Base-by-base conservation (phyloP, 768 basidiomycete genomes). In the Leccinum aurantiacum region DNA sequence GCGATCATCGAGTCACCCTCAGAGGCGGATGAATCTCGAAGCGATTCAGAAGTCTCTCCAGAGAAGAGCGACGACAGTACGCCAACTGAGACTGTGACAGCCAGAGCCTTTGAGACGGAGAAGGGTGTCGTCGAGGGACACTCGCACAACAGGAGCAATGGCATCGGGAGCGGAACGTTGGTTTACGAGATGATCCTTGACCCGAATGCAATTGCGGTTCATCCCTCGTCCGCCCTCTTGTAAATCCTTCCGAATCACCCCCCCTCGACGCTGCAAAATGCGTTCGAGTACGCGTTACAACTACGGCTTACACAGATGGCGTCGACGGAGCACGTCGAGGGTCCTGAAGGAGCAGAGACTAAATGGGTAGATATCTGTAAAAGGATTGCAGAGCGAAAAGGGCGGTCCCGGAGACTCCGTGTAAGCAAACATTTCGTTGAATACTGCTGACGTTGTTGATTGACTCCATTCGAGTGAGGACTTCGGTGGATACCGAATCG, bases 241-340 rank as follows among this genome's bases (percentile, higher is more conserved):
- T 71, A 73, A 9, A 77, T 77, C 6, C 68, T 78, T 15, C 78
- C 76, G 4, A 84, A 84, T 63, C 77, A 82, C 54, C 80, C 84
- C 3, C 54, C 63, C 4, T 79, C 84, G 0, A 82, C 84, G 3
- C 75, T 78, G 9, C 77, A 80, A 22, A 86, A 91, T 44, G 67
- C 80, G 11, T 90, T 97, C 63, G 91, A 91, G 67, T 80, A 88
- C 57, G 87, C 90, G 22, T 76, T 97, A 49, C 90, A 97, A 73
- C 73, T 98, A 33, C 80, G 94, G 29, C 91, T 96, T 83, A 91
- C 94, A 0, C 88, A 91, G 69, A 86, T 89, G 52, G 85, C 88
- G 6, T 76, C 98, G 53, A 81, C 82, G 19, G 97, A 99, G 74
- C 83, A 88, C 38, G 82, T 90, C 17, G 89, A 94, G 38, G 96